phyloP scores from a whole-genome alignment of 257 asterid species.

The Solanum bulbocastanum region DNA sequence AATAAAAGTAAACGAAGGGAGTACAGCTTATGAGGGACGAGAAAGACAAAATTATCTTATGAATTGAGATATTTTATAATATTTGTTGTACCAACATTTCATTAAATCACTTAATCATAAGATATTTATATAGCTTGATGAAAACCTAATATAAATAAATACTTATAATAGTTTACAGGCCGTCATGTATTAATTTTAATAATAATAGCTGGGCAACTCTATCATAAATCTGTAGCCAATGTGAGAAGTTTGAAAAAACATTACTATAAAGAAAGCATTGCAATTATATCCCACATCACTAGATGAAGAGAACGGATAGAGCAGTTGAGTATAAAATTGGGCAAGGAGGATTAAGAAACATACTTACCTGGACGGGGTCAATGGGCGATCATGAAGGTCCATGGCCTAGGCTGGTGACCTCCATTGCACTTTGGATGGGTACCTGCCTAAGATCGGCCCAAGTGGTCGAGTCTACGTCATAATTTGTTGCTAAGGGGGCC shows the following conservation, averaged over 20 bases:
- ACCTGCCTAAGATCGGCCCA: background rate
- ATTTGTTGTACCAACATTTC: too few species aligned
- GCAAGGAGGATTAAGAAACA: background rate
- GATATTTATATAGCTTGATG: too few species aligned
- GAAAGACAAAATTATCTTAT: too few species aligned
- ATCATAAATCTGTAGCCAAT: background rate
- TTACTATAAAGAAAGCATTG: background rate
- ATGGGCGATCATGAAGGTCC: conserved; percentile 5
- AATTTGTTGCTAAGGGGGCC: background rate
- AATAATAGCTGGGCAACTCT: background rate
- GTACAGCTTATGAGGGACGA: too few species aligned
- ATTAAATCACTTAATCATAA: too few species aligned
- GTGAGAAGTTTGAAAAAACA: background rate
- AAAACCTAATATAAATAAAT: too few species aligned
- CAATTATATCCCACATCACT: background rate
- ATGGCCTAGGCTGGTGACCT: conserved; percentile 18
- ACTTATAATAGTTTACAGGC: too few species aligned
- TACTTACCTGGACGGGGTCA: conserved; percentile 26
- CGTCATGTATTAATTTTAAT: too few species aligned
- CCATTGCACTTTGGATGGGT: conserved; percentile 25
- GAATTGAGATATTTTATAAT: too few species aligned
- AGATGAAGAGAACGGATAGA: background rate
- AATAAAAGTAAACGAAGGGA: too few species aligned
- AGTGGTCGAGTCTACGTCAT: background rate
- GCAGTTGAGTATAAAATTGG: background rate